Evolutionary conservation across 2,329 filamentous ascomycete species (phyloP), one percentile per base, ranked within the genome.

Genomic region (Cladophialophora bantiana): DNA sequence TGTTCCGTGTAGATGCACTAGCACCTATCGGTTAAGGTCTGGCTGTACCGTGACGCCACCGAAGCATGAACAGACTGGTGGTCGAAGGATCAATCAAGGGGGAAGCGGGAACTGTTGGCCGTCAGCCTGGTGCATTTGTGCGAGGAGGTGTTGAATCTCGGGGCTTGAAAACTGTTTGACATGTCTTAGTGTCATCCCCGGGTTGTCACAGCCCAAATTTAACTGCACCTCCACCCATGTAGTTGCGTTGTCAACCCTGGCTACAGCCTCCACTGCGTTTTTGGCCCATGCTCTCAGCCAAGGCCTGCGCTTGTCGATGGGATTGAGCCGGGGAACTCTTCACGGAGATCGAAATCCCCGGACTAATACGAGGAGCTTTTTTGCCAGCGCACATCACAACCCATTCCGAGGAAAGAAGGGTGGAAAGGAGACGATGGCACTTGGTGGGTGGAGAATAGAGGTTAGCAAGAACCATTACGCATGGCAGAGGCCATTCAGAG

Each of bases 121-220:
- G 56, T 38, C 36, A 55, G 55, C n/a, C 38, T 57, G 6, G 40
- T 66, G 65, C 65, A 67, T 60, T 63, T 64, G 65, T 60, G 38
- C 52, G 50, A 60, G 42, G 65, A 62, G 45, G 32, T 6, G 20
- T 56, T 48, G 50, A 55, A 20, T 50, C 48, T 42, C 52, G 20
- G 56, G 40, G 18, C 54, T 59, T 26, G 38, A 4, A 31, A 38
- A 26, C 20, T 65, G 45, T 57, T 63, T 54, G 60, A 36, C 55
- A 54, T 31, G 35, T 59, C 54, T 26, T 35, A 18, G 52, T 60
- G 59, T 20, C 67, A 68, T 59, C 67, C 67, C 63, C 54, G 67
- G 67, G 67, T 68, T 68, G 67, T 66, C 55, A 40, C 18, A 48
- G 20, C 26, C 3, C 45, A 53, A 63, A 35, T 18, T 68, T 45